Evolutionary conservation across 768 basidiomycete species (phyloP).

Genomic region (Psilocybe tampanensis): DNA sequence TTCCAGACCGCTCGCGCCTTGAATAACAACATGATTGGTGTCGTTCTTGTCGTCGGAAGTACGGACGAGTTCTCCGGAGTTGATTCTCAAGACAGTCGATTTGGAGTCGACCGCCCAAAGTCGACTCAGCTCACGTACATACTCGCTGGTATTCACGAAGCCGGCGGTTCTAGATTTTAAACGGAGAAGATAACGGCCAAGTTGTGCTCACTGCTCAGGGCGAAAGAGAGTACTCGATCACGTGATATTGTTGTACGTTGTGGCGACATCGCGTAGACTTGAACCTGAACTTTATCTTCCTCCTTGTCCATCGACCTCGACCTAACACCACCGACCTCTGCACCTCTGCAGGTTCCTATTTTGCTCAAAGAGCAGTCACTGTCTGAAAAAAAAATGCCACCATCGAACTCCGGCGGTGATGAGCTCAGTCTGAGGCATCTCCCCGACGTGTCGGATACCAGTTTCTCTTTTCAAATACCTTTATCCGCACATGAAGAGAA

Average conservation of each 20-base stretch:
- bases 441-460: conserved; percentile 54
- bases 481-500: conserved; percentile 45
- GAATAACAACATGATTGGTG: too few species aligned
- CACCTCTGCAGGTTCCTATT: neutral
- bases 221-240: neutral
- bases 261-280: neutral
- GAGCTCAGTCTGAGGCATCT: conserved; percentile 55
- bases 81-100: neutral
- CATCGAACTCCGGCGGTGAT: conserved; percentile 32
- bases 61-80: neutral
- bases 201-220: neutral
- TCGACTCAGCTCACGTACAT: neutral
- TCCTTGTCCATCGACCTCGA: neutral
- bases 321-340: neutral
- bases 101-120: neutral
- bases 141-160: neutral
- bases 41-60: too few species aligned
- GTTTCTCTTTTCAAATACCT: conserved; percentile 61
- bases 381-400: conserved; percentile 19
- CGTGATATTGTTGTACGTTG: neutral
- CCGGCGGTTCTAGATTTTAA: neutral
- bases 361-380: neutral
- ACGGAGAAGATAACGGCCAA: neutral
- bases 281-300: conserved; percentile 2
- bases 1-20: too few species aligned